Conservation (phyloP, 2,329 filamentous ascomycete genomes). For the Mollisia scopiformis region DNA sequence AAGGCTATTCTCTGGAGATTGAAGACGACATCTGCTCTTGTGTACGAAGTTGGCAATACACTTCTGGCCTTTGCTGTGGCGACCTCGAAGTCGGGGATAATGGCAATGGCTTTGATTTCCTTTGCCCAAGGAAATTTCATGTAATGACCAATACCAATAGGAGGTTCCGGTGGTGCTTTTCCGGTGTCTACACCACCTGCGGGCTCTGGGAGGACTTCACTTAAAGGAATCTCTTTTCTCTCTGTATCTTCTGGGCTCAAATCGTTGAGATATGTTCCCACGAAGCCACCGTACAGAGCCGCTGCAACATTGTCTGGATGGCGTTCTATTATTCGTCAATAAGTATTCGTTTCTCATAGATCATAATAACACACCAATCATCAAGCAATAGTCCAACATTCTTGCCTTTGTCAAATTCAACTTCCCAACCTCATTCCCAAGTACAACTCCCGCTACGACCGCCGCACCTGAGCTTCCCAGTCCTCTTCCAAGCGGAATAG, state of each 20-base stretch:
- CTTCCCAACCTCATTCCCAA: slow-evolving; percentile 86
- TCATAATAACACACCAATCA: slow-evolving; percentile 70
- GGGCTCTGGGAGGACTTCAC: slow-evolving; percentile 87
- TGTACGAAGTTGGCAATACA: slow-evolving; percentile 81
- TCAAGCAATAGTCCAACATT: slow-evolving; percentile 93
- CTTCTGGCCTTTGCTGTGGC: slow-evolving; percentile 89
- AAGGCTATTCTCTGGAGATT: slow-evolving; percentile 94
- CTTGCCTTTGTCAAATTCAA: slow-evolving; percentile 78
- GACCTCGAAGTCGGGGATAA: slow-evolving; percentile 95
- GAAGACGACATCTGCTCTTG: slow-evolving; percentile 82
- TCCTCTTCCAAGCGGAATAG: slow-evolving; percentile 89
- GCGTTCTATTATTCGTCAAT: slow-evolving; percentile 56
- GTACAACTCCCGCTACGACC: slow-evolving; percentile 91
- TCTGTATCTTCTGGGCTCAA: slow-evolving; percentile 87
- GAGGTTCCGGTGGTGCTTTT: slow-evolving; percentile 83
- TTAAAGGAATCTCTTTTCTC: slow-evolving; percentile 89
- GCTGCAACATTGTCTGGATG: slow-evolving; percentile 96
- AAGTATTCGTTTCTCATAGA: background rate
- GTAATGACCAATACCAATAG: slow-evolving; percentile 90
- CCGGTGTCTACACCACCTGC: slow-evolving; percentile 93
- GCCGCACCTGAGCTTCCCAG: slow-evolving; percentile 95
- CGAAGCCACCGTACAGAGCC: slow-evolving; percentile 92
- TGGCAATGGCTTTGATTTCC: slow-evolving; percentile 95
- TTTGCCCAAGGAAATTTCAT: slow-evolving; percentile 93
- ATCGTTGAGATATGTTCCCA: slow-evolving; percentile 95